A percentile compares a stretch with the other conserved stretches of the same genome.
Conservation (phyloP, 352 stramenopile genomes). For the Thraustotheca clavata region DNA sequence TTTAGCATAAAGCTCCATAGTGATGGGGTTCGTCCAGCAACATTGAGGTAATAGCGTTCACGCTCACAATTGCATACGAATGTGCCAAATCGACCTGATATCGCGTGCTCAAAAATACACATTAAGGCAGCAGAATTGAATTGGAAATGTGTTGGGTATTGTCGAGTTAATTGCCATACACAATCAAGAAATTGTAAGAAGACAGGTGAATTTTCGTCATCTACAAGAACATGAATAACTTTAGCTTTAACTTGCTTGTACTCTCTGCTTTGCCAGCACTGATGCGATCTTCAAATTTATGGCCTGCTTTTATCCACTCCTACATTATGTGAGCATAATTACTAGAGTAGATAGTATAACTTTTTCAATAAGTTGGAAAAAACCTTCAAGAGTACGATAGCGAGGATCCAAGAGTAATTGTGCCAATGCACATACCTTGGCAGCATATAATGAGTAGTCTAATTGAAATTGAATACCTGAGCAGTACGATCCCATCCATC, state of each 20-base stretch:
- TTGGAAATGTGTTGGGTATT: constrained; percentile 82
- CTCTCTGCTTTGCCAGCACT: constrained; percentile 49
- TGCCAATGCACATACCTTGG: constrained; percentile 63
- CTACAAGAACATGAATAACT: neutral
- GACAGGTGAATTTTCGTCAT: constrained; percentile 78
- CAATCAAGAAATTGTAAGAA: constrained; percentile 89
- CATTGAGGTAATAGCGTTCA: constrained; percentile 45
- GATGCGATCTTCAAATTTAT: constrained; percentile 86
- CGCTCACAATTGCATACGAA: constrained; percentile 86
- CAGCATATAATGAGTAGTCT: neutral
- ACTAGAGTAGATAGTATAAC: neutral
- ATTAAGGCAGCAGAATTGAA: constrained; percentile 70
- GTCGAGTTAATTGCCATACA: constrained; percentile 70
- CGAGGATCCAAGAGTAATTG: constrained; percentile 84
- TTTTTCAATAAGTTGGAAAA: constrained; percentile 74
- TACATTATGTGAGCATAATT: no score
- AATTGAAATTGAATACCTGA: constrained; percentile 39
- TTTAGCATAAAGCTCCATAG: constrained; percentile 55
- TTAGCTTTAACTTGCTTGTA: neutral
- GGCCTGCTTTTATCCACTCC: constrained; percentile 77
- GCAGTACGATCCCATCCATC: constrained; percentile 90
- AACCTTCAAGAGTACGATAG: constrained; percentile 78
- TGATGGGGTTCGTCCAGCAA: constrained; percentile 49
- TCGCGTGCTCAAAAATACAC: constrained; percentile 56
- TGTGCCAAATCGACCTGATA: constrained; percentile 71